These are phyloP conservation scores for Mucuna pruriens DNA, from an alignment of 306 rosid genomes.

Conservation along the genomic window DNA sequence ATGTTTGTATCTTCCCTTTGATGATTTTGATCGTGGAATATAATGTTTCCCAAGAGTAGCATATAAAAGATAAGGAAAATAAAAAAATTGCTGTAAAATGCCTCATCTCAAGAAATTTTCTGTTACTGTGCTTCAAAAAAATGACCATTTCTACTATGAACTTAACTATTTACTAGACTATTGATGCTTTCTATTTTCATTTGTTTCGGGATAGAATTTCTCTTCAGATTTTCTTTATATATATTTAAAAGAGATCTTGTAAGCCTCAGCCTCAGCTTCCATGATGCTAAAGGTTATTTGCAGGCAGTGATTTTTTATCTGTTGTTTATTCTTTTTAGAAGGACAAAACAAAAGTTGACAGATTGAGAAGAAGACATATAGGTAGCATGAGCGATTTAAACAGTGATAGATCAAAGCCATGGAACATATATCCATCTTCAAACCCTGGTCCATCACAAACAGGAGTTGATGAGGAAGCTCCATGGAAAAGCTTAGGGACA, in stretches of 20 bases:
- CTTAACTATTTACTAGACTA: neutral
- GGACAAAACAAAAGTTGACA: constrained; percentile 10
- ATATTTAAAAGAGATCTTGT: neutral
- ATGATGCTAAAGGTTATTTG: neutral
- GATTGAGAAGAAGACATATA: neutral
- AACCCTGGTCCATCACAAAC: constrained; percentile 63
- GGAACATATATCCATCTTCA: constrained; percentile 69
- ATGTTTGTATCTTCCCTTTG: neutral
- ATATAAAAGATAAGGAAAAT: neutral
- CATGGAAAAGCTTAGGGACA: constrained; percentile 82
- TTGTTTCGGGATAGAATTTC: constrained; percentile 45
- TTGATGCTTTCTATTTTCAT: constrained; percentile 11
- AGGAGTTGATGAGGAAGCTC: constrained; percentile 60
- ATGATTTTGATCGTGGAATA: neutral
- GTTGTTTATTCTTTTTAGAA: neutral
- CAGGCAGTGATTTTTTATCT: constrained; percentile 21
- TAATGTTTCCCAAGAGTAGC: neutral
- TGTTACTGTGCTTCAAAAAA: neutral
- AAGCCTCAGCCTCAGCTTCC: constrained; percentile 14
- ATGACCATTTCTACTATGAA: neutral
- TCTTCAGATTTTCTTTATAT: neutral
- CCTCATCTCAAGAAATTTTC: constrained; percentile 6
- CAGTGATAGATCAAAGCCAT: constrained; percentile 64
- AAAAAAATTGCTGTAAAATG: neutral
- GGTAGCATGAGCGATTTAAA: constrained; percentile 59